Evolutionary conservation across 2,329 filamentous ascomycete genomes (phyloP).

Genomic region (Pseudovirgaria hyperparasitica): DNA sequence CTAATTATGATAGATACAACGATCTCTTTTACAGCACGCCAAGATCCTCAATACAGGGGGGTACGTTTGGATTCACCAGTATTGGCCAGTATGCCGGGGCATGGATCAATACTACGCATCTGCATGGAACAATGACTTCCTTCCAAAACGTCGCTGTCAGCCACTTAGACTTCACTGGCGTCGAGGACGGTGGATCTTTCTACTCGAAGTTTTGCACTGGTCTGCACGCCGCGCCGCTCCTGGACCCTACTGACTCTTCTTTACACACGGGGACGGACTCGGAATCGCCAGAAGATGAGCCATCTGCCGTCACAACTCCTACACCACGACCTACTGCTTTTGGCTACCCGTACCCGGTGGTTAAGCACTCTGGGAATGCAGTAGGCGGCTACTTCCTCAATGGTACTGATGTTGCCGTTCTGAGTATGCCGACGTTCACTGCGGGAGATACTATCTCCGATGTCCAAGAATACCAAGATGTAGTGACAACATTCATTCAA

Average conservation of each 20-base stretch:
- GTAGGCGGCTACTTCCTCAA: slow-evolving; percentile 35
- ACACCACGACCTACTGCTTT: slow-evolving; percentile 14
- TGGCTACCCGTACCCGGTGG: slow-evolving; percentile 26
- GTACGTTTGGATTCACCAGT: slow-evolving; percentile 17
- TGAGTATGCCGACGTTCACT: slow-evolving; percentile 31
- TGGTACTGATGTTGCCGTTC: slow-evolving; percentile 30
- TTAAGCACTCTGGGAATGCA: slow-evolving; percentile 21
- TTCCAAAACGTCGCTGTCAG: slow-evolving; percentile 20
- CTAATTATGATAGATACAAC: slow-evolving; percentile 30
- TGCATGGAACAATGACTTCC: slow-evolving; percentile 20
- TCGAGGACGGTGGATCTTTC: slow-evolving; percentile 27
- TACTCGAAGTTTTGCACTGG: slow-evolving; percentile 27
- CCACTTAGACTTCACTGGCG: slow-evolving; percentile 18
- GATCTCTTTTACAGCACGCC: slow-evolving; percentile 23
- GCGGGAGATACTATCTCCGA: slow-evolving; percentile 8
- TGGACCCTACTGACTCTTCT: not conserved
- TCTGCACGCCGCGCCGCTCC: slow-evolving; percentile 7
- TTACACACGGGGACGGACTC: slow-evolving; percentile 1
- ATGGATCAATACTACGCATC: slow-evolving; percentile 21
- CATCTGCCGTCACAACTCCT: slow-evolving; percentile 8
- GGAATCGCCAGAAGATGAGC: slow-evolving; percentile 3
- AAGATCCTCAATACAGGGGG: slow-evolving; percentile 14
- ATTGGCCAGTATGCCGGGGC: slow-evolving; percentile 19
- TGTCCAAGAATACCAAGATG: slow-evolving; percentile 23
- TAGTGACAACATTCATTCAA: slow-evolving; percentile 33